phyloP scores from a whole-genome alignment of 2,329 filamentous ascomycete species.

The Colletotrichum sp. region DNA sequence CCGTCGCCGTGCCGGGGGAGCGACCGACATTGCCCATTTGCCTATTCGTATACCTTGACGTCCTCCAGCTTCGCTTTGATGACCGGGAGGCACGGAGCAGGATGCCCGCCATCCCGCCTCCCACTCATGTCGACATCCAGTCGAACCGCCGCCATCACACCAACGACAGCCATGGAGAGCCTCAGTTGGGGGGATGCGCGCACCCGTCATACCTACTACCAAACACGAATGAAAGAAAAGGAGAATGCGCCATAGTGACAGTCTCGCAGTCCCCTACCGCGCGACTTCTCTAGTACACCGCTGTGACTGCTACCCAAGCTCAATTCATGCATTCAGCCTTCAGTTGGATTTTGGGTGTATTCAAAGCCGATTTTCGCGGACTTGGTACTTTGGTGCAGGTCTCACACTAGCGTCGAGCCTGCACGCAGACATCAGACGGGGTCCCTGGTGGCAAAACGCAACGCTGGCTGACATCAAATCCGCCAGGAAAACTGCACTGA shows the following conservation, averaged over 20 bases:
- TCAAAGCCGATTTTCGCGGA: neutral
- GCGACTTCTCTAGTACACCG: neutral
- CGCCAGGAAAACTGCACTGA: neutral
- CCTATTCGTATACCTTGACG: neutral
- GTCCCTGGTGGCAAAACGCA: neutral
- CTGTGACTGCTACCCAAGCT: neutral
- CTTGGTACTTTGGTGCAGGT: neutral
- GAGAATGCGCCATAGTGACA: neutral
- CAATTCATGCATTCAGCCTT: neutral
- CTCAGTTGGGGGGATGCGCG: neutral
- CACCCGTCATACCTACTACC: neutral
- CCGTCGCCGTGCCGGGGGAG: neutral
- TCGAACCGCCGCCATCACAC: neutral
- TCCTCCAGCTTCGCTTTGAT: neutral
- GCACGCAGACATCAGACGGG: conserved; percentile 10
- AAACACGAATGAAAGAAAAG: neutral
- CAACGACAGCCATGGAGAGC: conserved; percentile 3
- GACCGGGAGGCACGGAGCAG: neutral
- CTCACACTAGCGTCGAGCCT: neutral
- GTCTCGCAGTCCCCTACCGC: neutral
- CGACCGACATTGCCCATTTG: neutral
- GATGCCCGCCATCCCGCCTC: neutral
- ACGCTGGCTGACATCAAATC: conserved; percentile 5
- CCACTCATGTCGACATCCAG: neutral
- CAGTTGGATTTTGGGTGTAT: neutral